A percentile compares a stretch with the other conserved stretches of the same genome.
Conservation (phyloP, 1,284 basidiomycete species). For the Apiotrichum montevideense region DNA sequence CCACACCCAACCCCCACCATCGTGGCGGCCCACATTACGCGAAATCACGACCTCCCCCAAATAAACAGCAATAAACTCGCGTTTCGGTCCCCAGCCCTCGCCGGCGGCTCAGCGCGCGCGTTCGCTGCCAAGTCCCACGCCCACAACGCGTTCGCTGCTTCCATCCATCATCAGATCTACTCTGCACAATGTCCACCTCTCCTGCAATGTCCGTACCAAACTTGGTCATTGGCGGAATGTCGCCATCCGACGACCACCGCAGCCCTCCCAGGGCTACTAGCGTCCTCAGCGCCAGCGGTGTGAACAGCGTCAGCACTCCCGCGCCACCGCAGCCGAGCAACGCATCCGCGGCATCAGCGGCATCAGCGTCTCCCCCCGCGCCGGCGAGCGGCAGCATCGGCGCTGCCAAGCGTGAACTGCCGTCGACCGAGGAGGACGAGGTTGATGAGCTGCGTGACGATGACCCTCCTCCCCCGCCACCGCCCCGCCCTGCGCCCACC, state of each 20-base stretch:
- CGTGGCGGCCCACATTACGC: too few species aligned
- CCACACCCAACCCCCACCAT: too few species aligned
- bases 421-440: constrained; percentile 15
- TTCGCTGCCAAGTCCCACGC: not conserved
- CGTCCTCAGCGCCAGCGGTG: not conserved
- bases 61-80: too few species aligned
- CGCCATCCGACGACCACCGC: not conserved
- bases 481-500: constrained; percentile 1
- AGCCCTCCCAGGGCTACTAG: not conserved
- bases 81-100: not conserved
- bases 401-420: constrained; percentile 2
- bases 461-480: constrained; percentile 6
- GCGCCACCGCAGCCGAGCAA: not conserved
- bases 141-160: not conserved
- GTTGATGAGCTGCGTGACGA: constrained; percentile 22
- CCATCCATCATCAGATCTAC: not conserved
- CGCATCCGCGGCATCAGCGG: not conserved
- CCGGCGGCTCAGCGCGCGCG: not conserved
- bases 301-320: not conserved
- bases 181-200: constrained; percentile 30
- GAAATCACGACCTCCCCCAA: too few species aligned
- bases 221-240: constrained; percentile 10
- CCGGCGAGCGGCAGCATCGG: not conserved
- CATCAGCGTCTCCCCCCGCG: not conserved
- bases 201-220: constrained; percentile 15